phyloP scores from a whole-genome alignment of 208 protist species.

The Trypanosoma rangeli region DNA sequence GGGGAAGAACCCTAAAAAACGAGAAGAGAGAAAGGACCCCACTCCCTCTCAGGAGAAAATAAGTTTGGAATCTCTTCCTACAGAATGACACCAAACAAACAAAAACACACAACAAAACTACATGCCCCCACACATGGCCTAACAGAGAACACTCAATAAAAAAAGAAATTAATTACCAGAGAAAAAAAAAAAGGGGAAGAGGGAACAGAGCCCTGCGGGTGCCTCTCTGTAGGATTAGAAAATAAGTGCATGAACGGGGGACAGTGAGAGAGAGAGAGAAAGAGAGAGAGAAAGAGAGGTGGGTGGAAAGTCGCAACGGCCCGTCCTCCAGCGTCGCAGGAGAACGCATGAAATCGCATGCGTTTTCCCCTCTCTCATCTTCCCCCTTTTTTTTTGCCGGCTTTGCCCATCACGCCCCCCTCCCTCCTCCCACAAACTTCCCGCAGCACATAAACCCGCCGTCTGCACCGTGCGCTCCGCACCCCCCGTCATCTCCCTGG shows the following conservation, averaged over 20 bases:
- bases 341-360: too few relatives aligned
- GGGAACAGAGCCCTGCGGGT: not conserved
- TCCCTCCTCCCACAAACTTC: too few relatives aligned
- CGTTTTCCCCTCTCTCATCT: too few relatives aligned
- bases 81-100: too few relatives aligned
- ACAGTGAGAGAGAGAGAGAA: not conserved
- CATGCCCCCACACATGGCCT: not conserved
- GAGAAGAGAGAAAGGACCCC: not conserved
- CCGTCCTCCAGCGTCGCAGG: not conserved
- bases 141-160: not conserved
- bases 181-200: not conserved
- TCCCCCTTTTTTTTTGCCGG: too few relatives aligned
- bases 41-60: too few relatives aligned
- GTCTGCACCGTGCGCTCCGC: too few relatives aligned
- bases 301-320: not conserved
- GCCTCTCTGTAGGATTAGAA: not conserved
- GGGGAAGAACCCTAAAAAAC: not conserved
- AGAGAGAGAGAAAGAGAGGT: not conserved
- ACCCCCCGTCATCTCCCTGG: too few relatives aligned
- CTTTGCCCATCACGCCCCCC: too few relatives aligned
- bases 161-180: not conserved
- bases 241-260: not conserved
- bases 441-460: too few relatives aligned
- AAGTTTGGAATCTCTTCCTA: too few relatives aligned
- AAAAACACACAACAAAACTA: not conserved